Evolutionary conservation across 2,329 filamentous ascomycete species (phyloP).

Genomic region (Fusarium domesticum): DNA sequence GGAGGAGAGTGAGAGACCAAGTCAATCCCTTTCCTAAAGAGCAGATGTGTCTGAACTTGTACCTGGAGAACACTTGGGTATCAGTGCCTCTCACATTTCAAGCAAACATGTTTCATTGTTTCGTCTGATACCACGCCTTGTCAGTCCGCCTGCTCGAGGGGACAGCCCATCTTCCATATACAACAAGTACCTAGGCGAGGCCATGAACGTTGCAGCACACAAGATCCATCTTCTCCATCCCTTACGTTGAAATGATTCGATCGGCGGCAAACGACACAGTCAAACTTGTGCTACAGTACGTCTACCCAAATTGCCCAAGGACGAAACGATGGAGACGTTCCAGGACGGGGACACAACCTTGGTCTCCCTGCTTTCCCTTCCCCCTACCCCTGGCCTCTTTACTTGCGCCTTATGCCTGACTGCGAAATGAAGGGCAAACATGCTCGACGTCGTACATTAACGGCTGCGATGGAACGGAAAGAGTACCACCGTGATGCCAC

Average conservation of each 20-base stretch:
- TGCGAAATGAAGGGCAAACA: slow-evolving; percentile 29
- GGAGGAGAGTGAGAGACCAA: background rate
- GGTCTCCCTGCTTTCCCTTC: background rate
- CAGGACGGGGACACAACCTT: slow-evolving; percentile 14
- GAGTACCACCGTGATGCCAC: slow-evolving; percentile 20
- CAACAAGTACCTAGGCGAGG: slow-evolving; percentile 6
- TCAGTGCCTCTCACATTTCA: background rate
- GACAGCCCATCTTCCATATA: background rate
- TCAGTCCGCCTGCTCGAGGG: background rate
- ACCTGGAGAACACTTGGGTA: slow-evolving; percentile 5
- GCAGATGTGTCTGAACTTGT: slow-evolving; percentile 18
- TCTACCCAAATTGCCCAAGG: slow-evolving; percentile 11
- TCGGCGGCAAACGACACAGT: slow-evolving; percentile 12
- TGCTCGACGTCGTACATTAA: slow-evolving; percentile 24
- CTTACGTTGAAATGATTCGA: slow-evolving; percentile 17
- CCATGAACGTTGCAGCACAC: slow-evolving; percentile 7
- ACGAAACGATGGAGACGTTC: slow-evolving; percentile 18
- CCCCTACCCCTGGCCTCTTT: too few relatives aligned
- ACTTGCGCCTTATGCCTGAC: too few relatives aligned
- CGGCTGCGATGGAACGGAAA: slow-evolving; percentile 20
- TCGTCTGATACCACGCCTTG: background rate
- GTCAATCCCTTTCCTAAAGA: background rate
- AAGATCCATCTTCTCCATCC: slow-evolving; percentile 5
- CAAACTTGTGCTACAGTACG: slow-evolving; percentile 22
- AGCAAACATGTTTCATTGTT: background rate